Conservation (phyloP, 192 early-diverging fungal genomes). For the Chytriomyces sp. region DNA sequence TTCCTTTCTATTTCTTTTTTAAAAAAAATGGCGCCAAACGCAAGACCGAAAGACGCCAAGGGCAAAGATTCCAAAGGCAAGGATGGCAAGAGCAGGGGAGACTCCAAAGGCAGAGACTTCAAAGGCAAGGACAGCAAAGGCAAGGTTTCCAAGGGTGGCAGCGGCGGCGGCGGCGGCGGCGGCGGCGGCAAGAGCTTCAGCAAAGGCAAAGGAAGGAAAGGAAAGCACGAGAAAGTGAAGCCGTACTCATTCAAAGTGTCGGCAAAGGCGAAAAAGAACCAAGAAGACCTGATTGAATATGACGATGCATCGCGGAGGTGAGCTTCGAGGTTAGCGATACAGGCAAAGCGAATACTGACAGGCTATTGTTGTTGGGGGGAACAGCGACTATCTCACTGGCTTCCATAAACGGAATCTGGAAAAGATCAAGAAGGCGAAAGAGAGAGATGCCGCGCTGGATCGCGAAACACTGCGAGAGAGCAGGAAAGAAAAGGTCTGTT, state of each 20-base stretch:
- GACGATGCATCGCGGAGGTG: background rate
- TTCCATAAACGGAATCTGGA: constrained; percentile 58
- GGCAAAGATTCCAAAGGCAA: too few relatives aligned
- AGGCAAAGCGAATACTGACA: background rate
- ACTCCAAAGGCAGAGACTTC: too few relatives aligned
- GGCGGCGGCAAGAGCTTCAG: background rate
- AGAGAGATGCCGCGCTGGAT: constrained; percentile 23
- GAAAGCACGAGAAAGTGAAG: background rate
- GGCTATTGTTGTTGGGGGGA: too few relatives aligned
- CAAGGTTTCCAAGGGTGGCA: background rate
- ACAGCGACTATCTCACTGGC: constrained; percentile 53
- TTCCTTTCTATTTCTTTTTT: too few relatives aligned
- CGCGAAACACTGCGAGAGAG: constrained; percentile 43
- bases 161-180: background rate
- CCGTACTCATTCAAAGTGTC: background rate
- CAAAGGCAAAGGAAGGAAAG: background rate
- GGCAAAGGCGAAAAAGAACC: background rate
- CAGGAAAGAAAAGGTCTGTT: constrained; percentile 44
- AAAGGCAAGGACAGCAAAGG: background rate
- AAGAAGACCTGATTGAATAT: background rate
- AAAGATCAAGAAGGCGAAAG: constrained; percentile 41
- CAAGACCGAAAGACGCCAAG: too few relatives aligned
- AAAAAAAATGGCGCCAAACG: too few relatives aligned
- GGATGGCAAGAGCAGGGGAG: too few relatives aligned
- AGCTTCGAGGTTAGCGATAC: background rate